Percentiles rank a stretch among this genome's conserved stretches.
phyloP scores from a whole-genome alignment of 805 yeast species.

The Saturnispora zaruensis region DNA sequence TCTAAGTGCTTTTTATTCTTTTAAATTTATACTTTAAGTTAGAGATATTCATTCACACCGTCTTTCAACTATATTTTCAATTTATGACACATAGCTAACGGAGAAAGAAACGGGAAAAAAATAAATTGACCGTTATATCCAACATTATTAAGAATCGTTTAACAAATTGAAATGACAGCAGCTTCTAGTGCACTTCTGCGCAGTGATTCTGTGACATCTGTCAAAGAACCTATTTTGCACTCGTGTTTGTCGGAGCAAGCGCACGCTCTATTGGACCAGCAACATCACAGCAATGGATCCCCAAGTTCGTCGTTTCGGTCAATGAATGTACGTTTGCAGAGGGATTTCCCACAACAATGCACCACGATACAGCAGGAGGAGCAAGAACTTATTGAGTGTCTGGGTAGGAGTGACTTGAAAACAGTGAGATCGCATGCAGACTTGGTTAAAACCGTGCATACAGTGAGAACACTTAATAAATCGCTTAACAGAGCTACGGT shows the following conservation, averaged over 20 bases:
- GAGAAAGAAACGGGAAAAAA: neutral
- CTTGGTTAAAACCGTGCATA: constrained; percentile 72
- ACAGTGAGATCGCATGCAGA: constrained; percentile 64
- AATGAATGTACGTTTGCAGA: neutral
- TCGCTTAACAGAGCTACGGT: constrained; percentile 64
- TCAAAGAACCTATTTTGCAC: constrained; percentile 10
- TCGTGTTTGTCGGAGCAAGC: constrained; percentile 4
- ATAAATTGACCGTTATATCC: neutral
- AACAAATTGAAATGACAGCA: constrained; percentile 29
- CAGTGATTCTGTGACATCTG: constrained; percentile 1
- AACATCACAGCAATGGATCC: neutral
- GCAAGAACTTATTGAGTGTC: constrained; percentile 4
- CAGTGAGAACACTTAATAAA: constrained; percentile 67
- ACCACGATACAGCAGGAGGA: constrained; percentile 1
- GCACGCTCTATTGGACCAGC: neutral
- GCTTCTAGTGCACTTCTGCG: constrained; percentile 3
- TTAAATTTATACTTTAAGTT: neutral
- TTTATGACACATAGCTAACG: too few species aligned
- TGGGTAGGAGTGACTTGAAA: constrained; percentile 31
- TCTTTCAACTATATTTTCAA: too few species aligned
- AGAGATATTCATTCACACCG: neutral
- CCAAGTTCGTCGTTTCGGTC: constrained; percentile 3
- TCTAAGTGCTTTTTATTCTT: constrained; percentile 2
- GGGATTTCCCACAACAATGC: neutral
- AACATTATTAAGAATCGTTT: constrained; percentile 18